A percentile compares a stretch with the other conserved stretches of the same genome.
Evolutionary conservation across 306 rosid genomes (phyloP).

Genomic region (Leucaena leucocephala): DNA sequence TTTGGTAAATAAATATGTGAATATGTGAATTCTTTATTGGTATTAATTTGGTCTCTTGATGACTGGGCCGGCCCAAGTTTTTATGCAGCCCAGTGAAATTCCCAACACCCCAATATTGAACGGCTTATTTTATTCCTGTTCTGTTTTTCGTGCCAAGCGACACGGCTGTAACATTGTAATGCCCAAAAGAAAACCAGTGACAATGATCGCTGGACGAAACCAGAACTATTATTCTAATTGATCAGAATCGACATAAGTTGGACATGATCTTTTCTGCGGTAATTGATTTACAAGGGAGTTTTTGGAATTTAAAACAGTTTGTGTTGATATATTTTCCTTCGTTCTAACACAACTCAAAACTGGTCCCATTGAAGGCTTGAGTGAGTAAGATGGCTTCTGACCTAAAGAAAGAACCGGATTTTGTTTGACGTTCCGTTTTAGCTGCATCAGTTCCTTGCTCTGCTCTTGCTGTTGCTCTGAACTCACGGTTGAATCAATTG

Average conservation of each 20-base stretch:
- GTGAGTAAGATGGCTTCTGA: constrained; percentile 45
- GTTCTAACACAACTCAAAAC: constrained; percentile 41
- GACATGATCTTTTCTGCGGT: constrained; percentile 70
- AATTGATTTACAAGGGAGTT: constrained; percentile 51
- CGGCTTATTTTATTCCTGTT: too few species aligned
- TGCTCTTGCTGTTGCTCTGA: constrained; percentile 53
- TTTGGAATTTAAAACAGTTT: constrained; percentile 42
- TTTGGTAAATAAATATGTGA: too few species aligned
- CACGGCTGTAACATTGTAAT: neutral
- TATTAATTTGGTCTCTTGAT: too few species aligned
- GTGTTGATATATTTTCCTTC: constrained; percentile 37
- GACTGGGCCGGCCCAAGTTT: too few species aligned
- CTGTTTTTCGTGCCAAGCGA: neutral
- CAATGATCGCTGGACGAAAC: neutral
- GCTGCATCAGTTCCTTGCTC: constrained; percentile 42
- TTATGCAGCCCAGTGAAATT: too few species aligned
- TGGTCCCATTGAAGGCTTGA: constrained; percentile 42
- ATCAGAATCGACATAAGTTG: constrained; percentile 36
- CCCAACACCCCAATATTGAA: too few species aligned
- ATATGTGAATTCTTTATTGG: too few species aligned
- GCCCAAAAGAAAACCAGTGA: neutral
- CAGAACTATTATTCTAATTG: neutral
- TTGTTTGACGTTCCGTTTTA: constrained; percentile 42
- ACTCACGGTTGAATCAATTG: constrained; percentile 61
- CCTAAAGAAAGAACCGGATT: constrained; percentile 47